Base-by-base conservation (phyloP, 371 early-diverging fungal genomes). In the Mortierella sp. region DNA sequence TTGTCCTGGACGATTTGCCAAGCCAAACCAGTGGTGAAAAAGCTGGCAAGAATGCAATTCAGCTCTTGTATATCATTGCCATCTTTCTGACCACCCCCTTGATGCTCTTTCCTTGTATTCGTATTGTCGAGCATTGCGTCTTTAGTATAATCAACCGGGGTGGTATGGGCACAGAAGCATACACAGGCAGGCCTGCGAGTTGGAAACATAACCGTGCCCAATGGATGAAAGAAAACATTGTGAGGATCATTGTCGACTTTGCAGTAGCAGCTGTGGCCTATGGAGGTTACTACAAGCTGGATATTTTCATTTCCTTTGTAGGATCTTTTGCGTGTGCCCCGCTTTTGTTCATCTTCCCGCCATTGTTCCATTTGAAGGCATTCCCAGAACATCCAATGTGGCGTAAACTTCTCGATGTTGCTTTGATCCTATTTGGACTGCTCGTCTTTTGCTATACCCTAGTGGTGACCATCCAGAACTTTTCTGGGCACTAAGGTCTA, bases 241-340 rank as follows among this genome's bases (percentile, higher is more conserved):
- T 93, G 65, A 84, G 96, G 19, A 81, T 86, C 14, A 25, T 80
- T 7, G 80, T 95, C 60, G 91, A 91, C 2, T 44, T 85, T 9
- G 58, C 86, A 2, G 80, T 90, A 16, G 92, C 87, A 3, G 4
- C 84, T 23, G 84, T 93, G 43, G 91, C 95, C n/a, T 91, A 88
- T 74, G 74, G 80, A 25, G 96, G 95, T n/a, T 87, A 93, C 5
- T 87, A 86, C 66, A 88, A 91, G 66, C 84, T 96, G 23, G 94
- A 96, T 81, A 91, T 93, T 66, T 92, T 96, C 65, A 94, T 96
- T 37, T 89, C 91, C 56, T 84, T 95, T 46, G 93, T 95, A 48
- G 97, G 96, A 1, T 91, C 91, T 57, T 86, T 95, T 56, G 91
- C 94, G 23, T 96, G 96, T 83, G 89, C 83, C n/a, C 85, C 83